Evolutionary conservation across 2,329 filamentous ascomycete species (phyloP).

Genomic region (Colletotrichum gigasporum): DNA sequence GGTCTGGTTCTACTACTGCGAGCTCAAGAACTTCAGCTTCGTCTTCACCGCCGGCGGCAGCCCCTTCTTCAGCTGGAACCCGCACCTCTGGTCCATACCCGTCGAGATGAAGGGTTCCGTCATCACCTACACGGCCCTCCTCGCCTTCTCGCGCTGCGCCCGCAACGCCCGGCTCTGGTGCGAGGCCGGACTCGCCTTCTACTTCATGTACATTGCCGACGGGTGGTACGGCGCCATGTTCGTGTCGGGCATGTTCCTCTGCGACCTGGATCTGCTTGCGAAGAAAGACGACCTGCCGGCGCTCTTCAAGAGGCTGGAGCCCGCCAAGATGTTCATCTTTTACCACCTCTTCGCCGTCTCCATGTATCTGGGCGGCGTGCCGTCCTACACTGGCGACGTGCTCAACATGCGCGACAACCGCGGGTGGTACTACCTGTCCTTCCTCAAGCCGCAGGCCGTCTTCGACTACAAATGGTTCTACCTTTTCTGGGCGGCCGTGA

Average conservation of each 20-base stretch:
- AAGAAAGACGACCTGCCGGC: slow-evolving; percentile 58
- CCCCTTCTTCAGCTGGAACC: slow-evolving; percentile 56
- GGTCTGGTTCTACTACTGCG: slow-evolving; percentile 58
- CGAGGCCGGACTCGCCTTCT: slow-evolving; percentile 41
- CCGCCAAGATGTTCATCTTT: slow-evolving; percentile 60
- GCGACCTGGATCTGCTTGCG: slow-evolving; percentile 53
- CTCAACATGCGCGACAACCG: slow-evolving; percentile 11
- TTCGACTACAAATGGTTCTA: slow-evolving; percentile 61
- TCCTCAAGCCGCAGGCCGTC: slow-evolving; percentile 69
- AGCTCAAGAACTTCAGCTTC: slow-evolving; percentile 53
- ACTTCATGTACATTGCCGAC: slow-evolving; percentile 45
- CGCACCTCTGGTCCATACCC: slow-evolving; percentile 72
- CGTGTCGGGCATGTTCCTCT: slow-evolving; percentile 34
- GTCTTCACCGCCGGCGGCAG: slow-evolving; percentile 50
- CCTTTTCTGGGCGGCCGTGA: slow-evolving; percentile 46
- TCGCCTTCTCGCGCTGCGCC: slow-evolving; percentile 46
- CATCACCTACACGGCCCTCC: slow-evolving; percentile 64
- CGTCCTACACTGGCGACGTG: slow-evolving; percentile 15
- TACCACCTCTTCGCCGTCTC: slow-evolving; percentile 45
- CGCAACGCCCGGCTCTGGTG: slow-evolving; percentile 43
- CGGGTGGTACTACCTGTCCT: slow-evolving; percentile 44
- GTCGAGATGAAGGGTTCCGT: slow-evolving; percentile 72
- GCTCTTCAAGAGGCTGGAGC: slow-evolving; percentile 55
- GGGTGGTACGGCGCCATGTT: slow-evolving; percentile 50
- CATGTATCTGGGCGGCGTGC: slow-evolving; percentile 45